A percentile compares a stretch with the other conserved stretches of the same genome.
Conservation (phyloP, 2,329 filamentous ascomycete species). For the Simplicillium sp. region DNA sequence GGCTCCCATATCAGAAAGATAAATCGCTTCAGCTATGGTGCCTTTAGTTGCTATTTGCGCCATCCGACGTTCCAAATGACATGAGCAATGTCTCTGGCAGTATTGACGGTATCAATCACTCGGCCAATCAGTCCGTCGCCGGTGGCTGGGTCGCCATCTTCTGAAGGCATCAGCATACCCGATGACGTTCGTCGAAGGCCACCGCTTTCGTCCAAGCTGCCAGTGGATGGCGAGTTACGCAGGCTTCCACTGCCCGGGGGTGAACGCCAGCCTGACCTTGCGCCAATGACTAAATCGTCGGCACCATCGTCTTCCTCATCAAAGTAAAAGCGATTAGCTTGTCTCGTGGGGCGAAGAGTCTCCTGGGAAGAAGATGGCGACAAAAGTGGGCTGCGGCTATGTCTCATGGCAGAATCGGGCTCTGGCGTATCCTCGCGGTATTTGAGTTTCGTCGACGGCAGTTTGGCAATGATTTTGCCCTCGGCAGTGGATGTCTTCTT, state of each 20-base stretch:
- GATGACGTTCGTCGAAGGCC: constrained; percentile 72
- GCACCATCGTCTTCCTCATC: constrained; percentile 49
- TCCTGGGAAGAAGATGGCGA: constrained; percentile 77
- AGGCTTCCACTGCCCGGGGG: constrained; percentile 21
- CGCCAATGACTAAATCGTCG: constrained; percentile 19
- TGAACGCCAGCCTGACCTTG: constrained; percentile 21
- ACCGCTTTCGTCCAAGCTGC: constrained; percentile 39
- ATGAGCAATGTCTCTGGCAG: constrained; percentile 59
- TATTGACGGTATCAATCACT: constrained; percentile 73
- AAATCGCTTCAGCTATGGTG: no score
- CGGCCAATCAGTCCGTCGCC: constrained; percentile 63
- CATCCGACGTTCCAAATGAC: constrained; percentile 65
- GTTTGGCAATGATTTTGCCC: constrained; percentile 78
- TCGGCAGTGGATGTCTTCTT: constrained; percentile 40
- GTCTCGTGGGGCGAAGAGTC: constrained; percentile 63
- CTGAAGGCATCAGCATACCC: constrained; percentile 86
- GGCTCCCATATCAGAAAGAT: no score
- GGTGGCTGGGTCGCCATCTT: constrained; percentile 56
- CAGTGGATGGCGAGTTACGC: constrained; percentile 38
- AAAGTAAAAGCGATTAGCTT: constrained; percentile 54
- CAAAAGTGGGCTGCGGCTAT: constrained; percentile 43
- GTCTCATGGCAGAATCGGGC: constrained; percentile 52
- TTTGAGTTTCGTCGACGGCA: constrained; percentile 82
- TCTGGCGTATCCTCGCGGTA: constrained; percentile 72
- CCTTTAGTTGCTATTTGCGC: constrained; percentile 33